Base-by-base conservation (phyloP, 139 green algal species). In the Coccomyxa sp. region DNA sequence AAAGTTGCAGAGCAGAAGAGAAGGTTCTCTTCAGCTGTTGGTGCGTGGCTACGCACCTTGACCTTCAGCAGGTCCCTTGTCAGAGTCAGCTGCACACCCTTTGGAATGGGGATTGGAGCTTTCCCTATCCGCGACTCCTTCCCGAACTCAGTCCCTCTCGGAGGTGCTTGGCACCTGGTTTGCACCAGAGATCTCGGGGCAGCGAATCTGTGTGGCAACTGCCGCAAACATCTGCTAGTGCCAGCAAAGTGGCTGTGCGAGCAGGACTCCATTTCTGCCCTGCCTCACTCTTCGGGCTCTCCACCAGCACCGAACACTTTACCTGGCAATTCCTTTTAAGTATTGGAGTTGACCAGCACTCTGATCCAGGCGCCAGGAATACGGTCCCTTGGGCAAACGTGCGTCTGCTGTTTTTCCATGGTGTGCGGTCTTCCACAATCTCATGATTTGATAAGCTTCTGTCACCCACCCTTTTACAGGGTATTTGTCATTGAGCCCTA, bases 61-160 rank as follows among this genome's bases (percentile, higher is more conserved):
- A 96, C 92, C 27, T 87, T 90, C 15, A 98, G 28, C 7, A 79
- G 76, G 57, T 91, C 83, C 38, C 90, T 92, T 58, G 95, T 83
- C 57, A 98, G 76, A 31, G 88, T 95, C 18, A 98, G 85, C 16
- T 87, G 92, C 27, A 98, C 95, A 63, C 90, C 90, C 23, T 92
- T 92, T 0, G 96, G 96, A 17, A 99, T 83, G 0, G 82, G 18
- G 0, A 99, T 88, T 14, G 95, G 93, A 77, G 88, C 85, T 84
- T 94, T 95, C 14, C 96, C 96, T 88, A 99, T 98, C 51, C 96
- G 92, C 18, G 92, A 97, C 87, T 97, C 92, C 78, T 96, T 95
- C 71, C 78, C 63, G 10, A 71, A 71, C 63, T 71, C 63, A 25
- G 63, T 25, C 18, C 21, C 63, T 25, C 21, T 51, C n/a, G 63